Evolutionary conservation across 179 eudicot species (phyloP).

Genomic region (Patellifolia procumbens): DNA sequence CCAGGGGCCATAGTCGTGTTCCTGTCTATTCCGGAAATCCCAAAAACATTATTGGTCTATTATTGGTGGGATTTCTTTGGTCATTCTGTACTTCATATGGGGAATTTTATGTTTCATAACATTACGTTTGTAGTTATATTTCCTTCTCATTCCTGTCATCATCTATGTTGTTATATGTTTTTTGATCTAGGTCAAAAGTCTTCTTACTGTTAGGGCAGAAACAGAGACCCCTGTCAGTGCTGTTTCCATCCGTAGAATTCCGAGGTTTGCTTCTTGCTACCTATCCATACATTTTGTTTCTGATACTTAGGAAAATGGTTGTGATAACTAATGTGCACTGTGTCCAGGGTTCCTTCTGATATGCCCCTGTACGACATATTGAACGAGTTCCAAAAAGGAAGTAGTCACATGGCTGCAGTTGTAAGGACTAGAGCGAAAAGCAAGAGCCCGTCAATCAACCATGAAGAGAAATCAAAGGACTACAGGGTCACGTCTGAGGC

Average conservation of each 20-base stretch:
- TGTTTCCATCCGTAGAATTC: constrained; percentile 75
- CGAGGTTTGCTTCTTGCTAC: constrained; percentile 44
- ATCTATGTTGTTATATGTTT: neutral
- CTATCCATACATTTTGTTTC: neutral
- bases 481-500: constrained; percentile 21
- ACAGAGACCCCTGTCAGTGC: constrained; percentile 79
- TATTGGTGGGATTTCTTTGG: constrained; percentile 44
- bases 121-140: neutral
- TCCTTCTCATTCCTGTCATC: too few species aligned
- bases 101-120: neutral
- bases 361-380: constrained; percentile 82
- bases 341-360: constrained; percentile 67
- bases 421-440: constrained; percentile 51
- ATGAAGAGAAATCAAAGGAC: constrained; percentile 28
- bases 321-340: neutral
- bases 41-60: constrained; percentile 63
- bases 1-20: constrained; percentile 76
- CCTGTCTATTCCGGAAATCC: constrained; percentile 68
- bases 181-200: constrained; percentile 64
- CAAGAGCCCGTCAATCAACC: constrained; percentile 29
- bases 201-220: constrained; percentile 83
- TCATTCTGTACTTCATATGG: neutral
- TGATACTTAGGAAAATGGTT: neutral
- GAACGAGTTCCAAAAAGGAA: constrained; percentile 78
- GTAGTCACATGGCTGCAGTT: constrained; percentile 90